Conservation (phyloP, 257 asterid genomes). For the Asclepias syriaca region DNA sequence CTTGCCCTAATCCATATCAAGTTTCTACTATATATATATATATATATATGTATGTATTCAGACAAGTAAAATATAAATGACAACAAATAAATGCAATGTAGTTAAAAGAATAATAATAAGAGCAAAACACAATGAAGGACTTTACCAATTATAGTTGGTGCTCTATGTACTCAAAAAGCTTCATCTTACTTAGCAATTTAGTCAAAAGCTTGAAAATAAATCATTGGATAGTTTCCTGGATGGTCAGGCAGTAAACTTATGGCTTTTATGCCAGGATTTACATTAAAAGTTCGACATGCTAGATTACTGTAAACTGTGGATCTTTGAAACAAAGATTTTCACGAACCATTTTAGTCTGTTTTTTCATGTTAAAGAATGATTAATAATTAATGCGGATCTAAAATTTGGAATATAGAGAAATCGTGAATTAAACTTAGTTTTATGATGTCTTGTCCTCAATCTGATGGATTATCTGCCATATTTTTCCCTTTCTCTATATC, state of each 20-base stretch:
- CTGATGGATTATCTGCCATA: not conserved
- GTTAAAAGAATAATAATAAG: not conserved
- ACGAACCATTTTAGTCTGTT: not conserved
- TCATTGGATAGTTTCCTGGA: not conserved
- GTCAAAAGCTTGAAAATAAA: not conserved
- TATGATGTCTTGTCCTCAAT: not conserved
- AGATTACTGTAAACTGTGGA: not conserved
- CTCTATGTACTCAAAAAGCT: not conserved
- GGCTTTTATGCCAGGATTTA: not conserved
- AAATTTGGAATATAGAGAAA: not conserved
- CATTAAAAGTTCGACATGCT: not conserved
- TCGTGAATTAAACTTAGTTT: not conserved
- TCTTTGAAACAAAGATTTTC: not conserved
- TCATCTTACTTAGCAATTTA: not conserved
- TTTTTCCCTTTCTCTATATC: not conserved
- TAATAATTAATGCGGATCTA: not conserved
- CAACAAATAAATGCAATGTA: not conserved
- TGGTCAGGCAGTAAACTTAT: not conserved
- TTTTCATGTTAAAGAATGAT: not conserved
- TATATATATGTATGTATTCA: not conserved
- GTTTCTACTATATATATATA: not conserved
- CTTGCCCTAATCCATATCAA: not conserved
- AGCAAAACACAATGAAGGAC: not conserved
- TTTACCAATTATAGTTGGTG: not conserved
- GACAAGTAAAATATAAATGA: not conserved